phyloP scores from a whole-genome alignment of 73 alveolate genomes.

The Symbiodinium pilosum region DNA sequence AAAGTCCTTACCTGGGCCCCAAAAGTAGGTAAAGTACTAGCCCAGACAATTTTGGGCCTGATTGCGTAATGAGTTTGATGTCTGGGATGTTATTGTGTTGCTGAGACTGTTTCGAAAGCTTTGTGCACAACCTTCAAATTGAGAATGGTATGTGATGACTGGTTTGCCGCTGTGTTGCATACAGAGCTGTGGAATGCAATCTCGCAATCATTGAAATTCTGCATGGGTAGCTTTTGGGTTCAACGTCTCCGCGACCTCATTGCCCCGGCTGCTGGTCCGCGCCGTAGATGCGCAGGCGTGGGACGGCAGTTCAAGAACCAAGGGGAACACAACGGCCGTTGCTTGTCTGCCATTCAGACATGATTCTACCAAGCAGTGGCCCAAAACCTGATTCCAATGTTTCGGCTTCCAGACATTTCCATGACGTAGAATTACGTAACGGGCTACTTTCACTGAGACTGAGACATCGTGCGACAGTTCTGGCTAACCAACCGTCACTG shows the following conservation, averaged over 20 bases:
- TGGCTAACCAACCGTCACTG: background rate
- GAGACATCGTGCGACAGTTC: background rate
- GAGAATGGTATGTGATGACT: background rate
- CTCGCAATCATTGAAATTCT: background rate
- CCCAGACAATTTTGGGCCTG: too few species aligned
- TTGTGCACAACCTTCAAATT: background rate
- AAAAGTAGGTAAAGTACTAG: too few species aligned
- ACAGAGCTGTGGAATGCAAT: background rate
- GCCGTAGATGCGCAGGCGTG: background rate
- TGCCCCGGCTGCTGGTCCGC: slow-evolving; percentile 6
- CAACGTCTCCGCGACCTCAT: background rate
- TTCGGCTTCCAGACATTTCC: background rate
- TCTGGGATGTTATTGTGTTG: background rate
- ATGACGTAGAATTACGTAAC: background rate
- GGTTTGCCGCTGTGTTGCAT: background rate
- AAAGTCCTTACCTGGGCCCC: too few species aligned
- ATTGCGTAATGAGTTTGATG: background rate
- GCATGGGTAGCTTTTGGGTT: background rate
- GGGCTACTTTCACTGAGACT: background rate
- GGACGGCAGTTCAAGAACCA: background rate
- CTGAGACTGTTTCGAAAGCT: background rate
- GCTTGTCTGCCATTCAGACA: background rate
- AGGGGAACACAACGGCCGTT: background rate
- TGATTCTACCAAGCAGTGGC: background rate
- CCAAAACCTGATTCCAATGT: background rate